phyloP scores from a whole-genome alignment of 2,329 filamentous ascomycete genomes.

The Botryotinia narcissicola region DNA sequence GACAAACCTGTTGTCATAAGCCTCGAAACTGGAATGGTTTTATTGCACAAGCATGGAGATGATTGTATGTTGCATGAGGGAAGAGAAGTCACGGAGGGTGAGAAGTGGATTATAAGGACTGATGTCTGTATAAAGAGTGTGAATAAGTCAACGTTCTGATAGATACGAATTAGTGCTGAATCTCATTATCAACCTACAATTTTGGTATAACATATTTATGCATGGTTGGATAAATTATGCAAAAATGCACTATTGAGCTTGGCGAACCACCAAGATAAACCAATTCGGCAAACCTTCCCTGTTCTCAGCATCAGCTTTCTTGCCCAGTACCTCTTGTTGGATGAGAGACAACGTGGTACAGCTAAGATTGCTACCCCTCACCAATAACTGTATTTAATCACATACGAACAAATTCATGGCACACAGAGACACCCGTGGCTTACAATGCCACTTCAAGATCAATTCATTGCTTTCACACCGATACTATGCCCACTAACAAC shows the following conservation, averaged over 20 bases:
- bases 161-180: neutral
- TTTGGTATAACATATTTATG: neutral
- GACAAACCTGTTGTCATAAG: slow-evolving; percentile 67
- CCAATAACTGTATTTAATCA: neutral
- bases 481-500: neutral
- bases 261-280: neutral
- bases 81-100: slow-evolving; percentile 70
- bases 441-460: neutral
- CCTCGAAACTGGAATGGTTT: slow-evolving; percentile 78
- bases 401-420: neutral
- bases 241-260: neutral
- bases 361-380: neutral
- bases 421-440: neutral
- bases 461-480: slow-evolving; percentile 7
- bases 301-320: neutral
- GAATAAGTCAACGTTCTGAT: neutral
- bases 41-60: slow-evolving; percentile 85
- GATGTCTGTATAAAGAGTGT: slow-evolving; percentile 66
- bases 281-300: neutral
- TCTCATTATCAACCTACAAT: neutral
- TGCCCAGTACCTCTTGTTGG: neutral
- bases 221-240: neutral
- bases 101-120: slow-evolving; percentile 89
- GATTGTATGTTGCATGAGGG: slow-evolving; percentile 92
- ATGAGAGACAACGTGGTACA: neutral